phyloP scores from a whole-genome alignment of 208 protist species.

The Balamuthia mandrillaris region DNA sequence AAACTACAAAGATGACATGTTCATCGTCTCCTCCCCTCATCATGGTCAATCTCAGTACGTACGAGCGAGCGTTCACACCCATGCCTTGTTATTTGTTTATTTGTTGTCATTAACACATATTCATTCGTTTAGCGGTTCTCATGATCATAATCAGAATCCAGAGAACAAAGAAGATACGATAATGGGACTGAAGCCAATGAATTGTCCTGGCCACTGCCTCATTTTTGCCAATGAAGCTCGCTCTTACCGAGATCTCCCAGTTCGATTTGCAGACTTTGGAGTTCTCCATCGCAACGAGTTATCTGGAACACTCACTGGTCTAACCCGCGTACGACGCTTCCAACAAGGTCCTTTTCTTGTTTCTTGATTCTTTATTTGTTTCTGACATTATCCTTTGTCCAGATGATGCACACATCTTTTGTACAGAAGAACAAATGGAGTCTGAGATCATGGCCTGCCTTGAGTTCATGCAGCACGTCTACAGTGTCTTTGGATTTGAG shows the following conservation, averaged over 20 bases:
- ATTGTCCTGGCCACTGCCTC: conserved; percentile 98
- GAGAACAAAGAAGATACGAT: too few species aligned
- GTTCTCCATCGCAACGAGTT: conserved; percentile 99
- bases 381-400: too few species aligned
- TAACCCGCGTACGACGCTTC: conserved; percentile 97
- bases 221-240: conserved; percentile 91
- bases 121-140: neutral
- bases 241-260: conserved; percentile 96
- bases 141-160: neutral
- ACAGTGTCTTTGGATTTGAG: conserved; percentile 93
- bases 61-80: neutral
- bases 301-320: conserved; percentile 94
- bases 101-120: neutral
- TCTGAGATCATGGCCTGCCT: neutral
- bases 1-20: conserved; percentile 99
- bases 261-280: conserved; percentile 98
- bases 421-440: conserved; percentile 74
- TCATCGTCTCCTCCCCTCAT: conserved; percentile 59
- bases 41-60: neutral
- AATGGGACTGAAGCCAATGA: conserved; percentile 97
- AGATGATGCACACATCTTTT: conserved; percentile 99
- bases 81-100: neutral
- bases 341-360: too few species aligned
- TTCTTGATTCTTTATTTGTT: too few species aligned
- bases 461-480: conserved; percentile 74